Evolutionary conservation across 2,329 filamentous ascomycete species (phyloP).

Genomic region (Pseudogymnoascus sp.): DNA sequence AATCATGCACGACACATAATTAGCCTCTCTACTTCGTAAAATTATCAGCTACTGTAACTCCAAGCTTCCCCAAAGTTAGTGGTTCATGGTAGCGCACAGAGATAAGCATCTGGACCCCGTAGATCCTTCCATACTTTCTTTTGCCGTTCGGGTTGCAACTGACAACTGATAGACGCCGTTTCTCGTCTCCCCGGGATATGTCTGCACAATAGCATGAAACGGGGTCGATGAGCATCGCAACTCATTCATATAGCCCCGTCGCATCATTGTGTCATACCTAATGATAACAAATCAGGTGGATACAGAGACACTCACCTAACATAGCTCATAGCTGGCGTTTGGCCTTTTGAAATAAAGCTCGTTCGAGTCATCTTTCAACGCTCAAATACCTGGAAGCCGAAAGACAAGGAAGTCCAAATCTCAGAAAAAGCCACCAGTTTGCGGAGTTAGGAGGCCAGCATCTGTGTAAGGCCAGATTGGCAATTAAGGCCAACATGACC

Average conservation of each 20-base stretch:
- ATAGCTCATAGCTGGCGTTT: neutral
- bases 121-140: constrained; percentile 6
- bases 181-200: neutral
- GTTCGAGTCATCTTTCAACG: constrained; percentile 1
- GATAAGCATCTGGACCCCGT: constrained; percentile 8
- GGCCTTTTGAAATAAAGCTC: neutral
- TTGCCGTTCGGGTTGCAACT: neutral
- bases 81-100: neutral
- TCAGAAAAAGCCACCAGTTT: neutral
- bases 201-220: constrained; percentile 1
- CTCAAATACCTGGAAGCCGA: neutral
- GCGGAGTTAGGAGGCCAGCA: neutral
- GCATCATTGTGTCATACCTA: neutral
- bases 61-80: neutral
- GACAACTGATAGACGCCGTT: neutral
- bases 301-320: neutral
- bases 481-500: neutral
- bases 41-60: constrained; percentile 3
- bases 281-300: neutral
- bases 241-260: neutral
- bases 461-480: neutral
- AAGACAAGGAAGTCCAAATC: neutral
- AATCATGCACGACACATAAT: constrained; percentile 3
- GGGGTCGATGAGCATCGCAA: neutral
- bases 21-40: constrained; percentile 5